These are phyloP conservation scores for Syzygium syzygioides DNA, from an alignment of 441 rosid species.

Conservation along the genomic window DNA sequence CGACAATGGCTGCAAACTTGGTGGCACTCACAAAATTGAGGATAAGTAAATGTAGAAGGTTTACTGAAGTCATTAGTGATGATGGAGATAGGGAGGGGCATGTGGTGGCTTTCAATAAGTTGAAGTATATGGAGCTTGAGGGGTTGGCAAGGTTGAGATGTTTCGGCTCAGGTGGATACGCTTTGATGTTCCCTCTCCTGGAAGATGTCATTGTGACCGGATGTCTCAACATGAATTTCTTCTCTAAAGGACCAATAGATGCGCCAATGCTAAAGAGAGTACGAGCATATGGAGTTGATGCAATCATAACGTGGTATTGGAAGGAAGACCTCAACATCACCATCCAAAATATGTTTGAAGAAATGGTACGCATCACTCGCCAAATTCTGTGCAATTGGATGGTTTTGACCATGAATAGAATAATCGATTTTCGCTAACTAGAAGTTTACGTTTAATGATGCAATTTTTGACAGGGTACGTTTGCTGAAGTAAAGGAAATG, in stretches of 20 bases:
- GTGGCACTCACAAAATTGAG: not conserved
- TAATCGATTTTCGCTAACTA: not conserved
- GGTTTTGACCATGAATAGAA: no score
- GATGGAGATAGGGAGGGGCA: not conserved
- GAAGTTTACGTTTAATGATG: not conserved
- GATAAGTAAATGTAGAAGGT: not conserved
- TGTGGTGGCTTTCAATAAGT: not conserved
- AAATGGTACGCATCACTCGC: not conserved
- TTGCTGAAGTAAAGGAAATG: not conserved
- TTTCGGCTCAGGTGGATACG: not conserved
- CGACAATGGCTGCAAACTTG: not conserved
- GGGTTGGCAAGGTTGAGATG: not conserved
- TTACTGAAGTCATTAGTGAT: not conserved
- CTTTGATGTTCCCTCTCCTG: not conserved
- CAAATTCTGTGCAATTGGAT: not conserved
- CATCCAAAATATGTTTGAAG: not conserved
- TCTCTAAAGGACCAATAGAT: rapidly evolving
- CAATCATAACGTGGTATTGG: not conserved
- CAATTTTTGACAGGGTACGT: rapidly evolving
- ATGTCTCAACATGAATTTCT: not conserved
- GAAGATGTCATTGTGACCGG: rapidly evolving
- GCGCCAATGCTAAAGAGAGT: not conserved
- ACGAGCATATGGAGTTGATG: rapidly evolving
- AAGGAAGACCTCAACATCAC: not conserved
- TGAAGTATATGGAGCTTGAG: not conserved